Conservation (phyloP, 192 early-diverging fungal genomes). For the Chytriomyces sp. region DNA sequence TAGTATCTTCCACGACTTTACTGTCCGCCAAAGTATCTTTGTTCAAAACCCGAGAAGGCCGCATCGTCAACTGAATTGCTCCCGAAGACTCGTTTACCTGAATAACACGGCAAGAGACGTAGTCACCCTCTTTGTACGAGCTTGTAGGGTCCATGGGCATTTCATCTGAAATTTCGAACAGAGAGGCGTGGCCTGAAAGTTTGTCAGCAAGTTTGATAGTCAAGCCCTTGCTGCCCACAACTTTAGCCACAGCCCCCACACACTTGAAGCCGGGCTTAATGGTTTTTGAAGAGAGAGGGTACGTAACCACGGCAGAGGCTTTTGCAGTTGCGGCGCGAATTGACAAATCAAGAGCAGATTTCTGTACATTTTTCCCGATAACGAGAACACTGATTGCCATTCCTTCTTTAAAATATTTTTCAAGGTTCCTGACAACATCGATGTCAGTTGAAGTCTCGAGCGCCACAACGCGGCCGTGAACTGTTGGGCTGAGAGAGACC, state of each 20-base stretch:
- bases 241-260: slow-evolving; percentile 55
- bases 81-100: slow-evolving; percentile 51
- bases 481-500: slow-evolving; percentile 39
- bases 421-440: slow-evolving; percentile 23
- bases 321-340: slow-evolving; percentile 15
- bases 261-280: slow-evolving; percentile 59
- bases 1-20: slow-evolving; percentile 21
- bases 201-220: slow-evolving; percentile 56
- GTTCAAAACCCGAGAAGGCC: slow-evolving; percentile 36
- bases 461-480: slow-evolving; percentile 43
- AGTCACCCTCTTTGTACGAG: slow-evolving; percentile 29
- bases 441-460: slow-evolving; percentile 38
- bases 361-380: slow-evolving; percentile 25
- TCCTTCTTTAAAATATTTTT: slow-evolving; percentile 39
- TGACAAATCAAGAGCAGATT: slow-evolving; percentile 36
- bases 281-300: slow-evolving; percentile 43
- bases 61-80: slow-evolving; percentile 66
- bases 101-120: slow-evolving; percentile 42
- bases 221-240: slow-evolving; percentile 51
- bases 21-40: slow-evolving; percentile 9
- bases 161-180: slow-evolving; percentile 62
- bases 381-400: slow-evolving; percentile 38
- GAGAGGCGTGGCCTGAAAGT: slow-evolving; percentile 61
- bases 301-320: background rate
- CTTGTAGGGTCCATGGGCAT: slow-evolving; percentile 40